Conservation (phyloP, 148 eudicot genomes). For the Amaranthus cruentus region DNA sequence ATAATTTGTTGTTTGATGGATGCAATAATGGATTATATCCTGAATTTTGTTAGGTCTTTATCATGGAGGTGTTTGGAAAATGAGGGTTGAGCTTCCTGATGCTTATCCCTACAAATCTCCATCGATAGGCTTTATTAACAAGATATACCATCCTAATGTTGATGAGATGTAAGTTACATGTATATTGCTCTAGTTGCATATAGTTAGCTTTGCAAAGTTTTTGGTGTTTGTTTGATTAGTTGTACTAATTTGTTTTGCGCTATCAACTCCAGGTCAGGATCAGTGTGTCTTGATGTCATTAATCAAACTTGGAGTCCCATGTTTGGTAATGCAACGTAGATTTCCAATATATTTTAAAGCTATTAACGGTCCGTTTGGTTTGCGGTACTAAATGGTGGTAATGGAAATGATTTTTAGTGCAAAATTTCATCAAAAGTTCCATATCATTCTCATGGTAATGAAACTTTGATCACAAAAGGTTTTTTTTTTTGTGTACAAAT, state of each 20-base stretch:
- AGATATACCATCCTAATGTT: constrained; percentile 93
- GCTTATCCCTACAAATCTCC: constrained; percentile 96
- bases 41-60: constrained; percentile 61
- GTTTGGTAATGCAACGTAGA: constrained; percentile 51
- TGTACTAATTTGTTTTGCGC: not conserved
- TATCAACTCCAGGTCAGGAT: constrained; percentile 66
- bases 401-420: too few species aligned
- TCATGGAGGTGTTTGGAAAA: constrained; percentile 89
- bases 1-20: constrained; percentile 14
- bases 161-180: constrained; percentile 67
- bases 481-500: too few species aligned
- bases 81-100: constrained; percentile 88
- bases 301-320: constrained; percentile 96
- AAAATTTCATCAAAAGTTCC: too few species aligned
- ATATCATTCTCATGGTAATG: too few species aligned
- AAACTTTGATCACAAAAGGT: too few species aligned
- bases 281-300: constrained; percentile 91
- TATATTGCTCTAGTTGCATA: not conserved
- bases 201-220: not conserved
- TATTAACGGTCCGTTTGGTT: too few species aligned
- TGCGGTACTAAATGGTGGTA: too few species aligned
- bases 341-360: not conserved
- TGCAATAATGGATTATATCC: not conserved
- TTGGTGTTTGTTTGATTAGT: not conserved
- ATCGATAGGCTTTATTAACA: constrained; percentile 76